Percentiles rank a stretch among this genome's conserved stretches.
Conservation (phyloP, 2,329 filamentous ascomycete species). For the Venturia aucupariae region DNA sequence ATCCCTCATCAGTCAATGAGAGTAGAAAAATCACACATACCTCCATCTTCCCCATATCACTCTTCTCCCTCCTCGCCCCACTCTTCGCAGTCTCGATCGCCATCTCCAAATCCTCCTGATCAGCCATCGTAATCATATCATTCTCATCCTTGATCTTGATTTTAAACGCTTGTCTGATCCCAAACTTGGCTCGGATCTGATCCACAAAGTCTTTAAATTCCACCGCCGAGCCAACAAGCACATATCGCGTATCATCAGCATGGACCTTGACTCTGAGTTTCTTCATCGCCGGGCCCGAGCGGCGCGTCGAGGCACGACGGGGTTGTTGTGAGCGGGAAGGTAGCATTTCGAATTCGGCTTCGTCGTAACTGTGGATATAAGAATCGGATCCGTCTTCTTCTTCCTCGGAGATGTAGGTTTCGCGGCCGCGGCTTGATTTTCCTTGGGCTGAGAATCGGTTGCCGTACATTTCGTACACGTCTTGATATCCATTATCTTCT, state of each 20-base stretch:
- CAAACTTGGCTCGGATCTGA: conserved; percentile 80
- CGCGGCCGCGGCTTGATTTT: background rate
- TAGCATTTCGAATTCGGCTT: conserved; percentile 64
- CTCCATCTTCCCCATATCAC: conserved; percentile 90
- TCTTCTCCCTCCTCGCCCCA: conserved; percentile 60
- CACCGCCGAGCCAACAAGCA: conserved; percentile 68
- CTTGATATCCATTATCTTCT: conserved; percentile 11
- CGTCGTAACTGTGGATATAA: conserved; percentile 49
- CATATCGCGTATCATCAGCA: conserved; percentile 75
- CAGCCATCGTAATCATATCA: conserved; percentile 94
- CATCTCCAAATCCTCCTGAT: conserved; percentile 93
- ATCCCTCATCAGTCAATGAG: background rate
- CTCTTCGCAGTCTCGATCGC: conserved; percentile 62
- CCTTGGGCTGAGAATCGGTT: conserved; percentile 25
- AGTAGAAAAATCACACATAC: conserved; percentile 37
- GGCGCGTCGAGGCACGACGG: conserved; percentile 38
- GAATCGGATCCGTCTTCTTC: conserved; percentile 64
- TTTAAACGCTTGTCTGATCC: conserved; percentile 67
- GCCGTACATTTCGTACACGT: conserved; percentile 17
- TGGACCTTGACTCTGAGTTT: conserved; percentile 89
- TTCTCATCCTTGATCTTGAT: conserved; percentile 83
- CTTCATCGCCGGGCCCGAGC: conserved; percentile 52
- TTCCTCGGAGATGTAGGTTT: conserved; percentile 68
- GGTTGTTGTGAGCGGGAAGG: background rate
- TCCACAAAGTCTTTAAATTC: conserved; percentile 70